Percentiles rank a stretch among this genome's conserved stretches.
Conservation (phyloP, 1,284 basidiomycete species). For the Gymnopus androsaceus region DNA sequence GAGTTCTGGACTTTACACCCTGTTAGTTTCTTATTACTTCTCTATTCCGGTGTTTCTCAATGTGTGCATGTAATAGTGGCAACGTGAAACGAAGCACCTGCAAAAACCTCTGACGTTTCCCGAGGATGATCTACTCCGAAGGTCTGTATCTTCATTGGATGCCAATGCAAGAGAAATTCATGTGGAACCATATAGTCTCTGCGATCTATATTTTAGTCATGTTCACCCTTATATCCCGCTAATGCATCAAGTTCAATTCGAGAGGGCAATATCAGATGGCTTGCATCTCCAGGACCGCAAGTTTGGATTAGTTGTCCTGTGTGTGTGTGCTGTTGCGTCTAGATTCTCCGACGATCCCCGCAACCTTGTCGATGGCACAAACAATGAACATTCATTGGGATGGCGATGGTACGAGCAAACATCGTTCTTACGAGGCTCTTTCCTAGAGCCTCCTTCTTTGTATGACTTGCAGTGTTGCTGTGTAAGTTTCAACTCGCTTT, state of each 20-base stretch:
- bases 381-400: constrained; percentile 36
- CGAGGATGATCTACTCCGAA: constrained; percentile 38
- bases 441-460: constrained; percentile 34
- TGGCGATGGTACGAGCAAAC: constrained; percentile 52
- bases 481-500: constrained; percentile 29
- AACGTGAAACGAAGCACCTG: neutral
- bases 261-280: constrained; percentile 37
- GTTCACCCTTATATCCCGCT: constrained; percentile 44
- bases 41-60: neutral
- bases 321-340: constrained; percentile 52
- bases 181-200: constrained; percentile 54
- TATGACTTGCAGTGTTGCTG: constrained; percentile 44
- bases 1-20: constrained; percentile 7
- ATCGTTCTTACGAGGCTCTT: constrained; percentile 27
- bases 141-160: constrained; percentile 47
- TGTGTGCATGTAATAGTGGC: neutral
- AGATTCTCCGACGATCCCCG: constrained; percentile 45
- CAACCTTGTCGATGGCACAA: constrained; percentile 41
- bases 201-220: constrained; percentile 47
- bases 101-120: constrained; percentile 28
- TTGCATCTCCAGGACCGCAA: constrained; percentile 39
- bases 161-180: too few species aligned
- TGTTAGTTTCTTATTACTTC: constrained; percentile 6
- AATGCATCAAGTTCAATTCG: constrained; percentile 50
- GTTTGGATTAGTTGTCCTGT: constrained; percentile 48